Percentiles rank a stretch among this genome's conserved stretches.
Conservation (phyloP, 306 rosid species). For the Mimosa bimucronata region DNA sequence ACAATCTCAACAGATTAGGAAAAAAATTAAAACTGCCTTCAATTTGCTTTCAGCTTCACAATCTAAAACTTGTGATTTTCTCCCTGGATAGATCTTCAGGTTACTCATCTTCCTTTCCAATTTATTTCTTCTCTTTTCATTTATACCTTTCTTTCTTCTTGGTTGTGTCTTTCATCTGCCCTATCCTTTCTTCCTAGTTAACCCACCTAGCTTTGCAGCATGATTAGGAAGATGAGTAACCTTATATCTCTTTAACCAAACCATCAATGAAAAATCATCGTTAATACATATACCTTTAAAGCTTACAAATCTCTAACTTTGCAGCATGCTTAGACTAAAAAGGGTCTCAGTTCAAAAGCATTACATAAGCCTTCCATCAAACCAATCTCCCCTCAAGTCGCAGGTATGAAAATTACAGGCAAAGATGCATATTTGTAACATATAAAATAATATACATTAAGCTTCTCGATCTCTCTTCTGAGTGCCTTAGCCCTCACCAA, state of each 20-base stretch:
- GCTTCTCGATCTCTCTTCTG: slow-evolving; percentile 84
- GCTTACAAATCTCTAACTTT: neutral
- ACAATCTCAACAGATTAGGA: too few relatives aligned
- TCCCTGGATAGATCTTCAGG: too few relatives aligned
- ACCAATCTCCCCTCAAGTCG: neutral
- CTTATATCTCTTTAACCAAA: neutral
- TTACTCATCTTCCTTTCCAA: too few relatives aligned
- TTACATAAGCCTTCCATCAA: neutral
- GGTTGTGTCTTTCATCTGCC: too few relatives aligned
- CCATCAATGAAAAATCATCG: neutral
- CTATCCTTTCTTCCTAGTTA: too few relatives aligned
- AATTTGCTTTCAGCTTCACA: too few relatives aligned
- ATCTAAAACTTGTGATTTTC: too few relatives aligned
- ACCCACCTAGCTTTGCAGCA: too few relatives aligned
- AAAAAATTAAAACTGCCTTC: too few relatives aligned
- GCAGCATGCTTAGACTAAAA: slow-evolving; percentile 6
- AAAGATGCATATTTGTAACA: slow-evolving; percentile 8
- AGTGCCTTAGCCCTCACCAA: slow-evolving; percentile 92
- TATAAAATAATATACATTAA: slow-evolving; percentile 46
- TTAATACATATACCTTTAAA: neutral
- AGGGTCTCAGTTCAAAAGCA: slow-evolving; percentile 2
- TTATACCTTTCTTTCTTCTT: too few relatives aligned
- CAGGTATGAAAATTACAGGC: neutral
- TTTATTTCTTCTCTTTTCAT: too few relatives aligned
- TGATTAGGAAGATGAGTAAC: too few relatives aligned